These are phyloP conservation scores for Herpetomonas samuelpessoai DNA, from an alignment of 208 protist genomes.

Conservation along the genomic window DNA sequence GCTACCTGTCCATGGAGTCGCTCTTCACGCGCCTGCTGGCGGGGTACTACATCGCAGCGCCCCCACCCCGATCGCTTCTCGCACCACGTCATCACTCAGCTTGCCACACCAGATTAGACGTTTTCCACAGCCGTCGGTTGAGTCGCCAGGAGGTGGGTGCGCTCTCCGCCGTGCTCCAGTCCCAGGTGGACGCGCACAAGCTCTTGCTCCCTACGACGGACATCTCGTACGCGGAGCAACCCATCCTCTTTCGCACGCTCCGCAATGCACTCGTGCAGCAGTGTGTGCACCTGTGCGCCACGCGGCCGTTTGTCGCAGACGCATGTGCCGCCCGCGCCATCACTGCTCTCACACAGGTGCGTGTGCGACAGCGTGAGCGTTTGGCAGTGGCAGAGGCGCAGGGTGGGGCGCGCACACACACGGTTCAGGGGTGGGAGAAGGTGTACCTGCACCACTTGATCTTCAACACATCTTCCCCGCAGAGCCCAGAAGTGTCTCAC, in stretches of 20 bases:
- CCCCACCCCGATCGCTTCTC: too few relatives aligned
- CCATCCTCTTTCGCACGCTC: neutral
- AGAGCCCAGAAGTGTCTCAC: too few relatives aligned
- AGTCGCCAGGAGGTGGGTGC: neutral
- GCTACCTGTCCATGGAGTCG: neutral
- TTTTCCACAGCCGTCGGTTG: neutral
- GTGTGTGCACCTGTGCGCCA: neutral
- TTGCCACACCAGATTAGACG: too few relatives aligned
- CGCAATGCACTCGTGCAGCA: neutral
- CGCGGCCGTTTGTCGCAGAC: neutral
- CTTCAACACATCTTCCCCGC: too few relatives aligned
- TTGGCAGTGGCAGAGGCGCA: too few relatives aligned
- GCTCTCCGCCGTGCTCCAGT: neutral
- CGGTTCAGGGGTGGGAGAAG: neutral
- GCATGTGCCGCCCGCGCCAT: neutral
- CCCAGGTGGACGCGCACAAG: neutral
- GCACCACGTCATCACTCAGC: too few relatives aligned
- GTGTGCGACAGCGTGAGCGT: too few relatives aligned
- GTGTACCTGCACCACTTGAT: neutral
- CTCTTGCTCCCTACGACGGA: neutral
- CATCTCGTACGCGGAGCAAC: neutral
- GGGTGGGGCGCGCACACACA: neutral
- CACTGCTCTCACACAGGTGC: neutral
- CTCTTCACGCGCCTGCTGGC: neutral
- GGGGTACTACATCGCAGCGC: neutral